Percentiles rank a stretch among this genome's conserved stretches.
These are phyloP conservation scores for Calonectria naviculata DNA, from an alignment of 2,329 filamentous ascomycete genomes.

Conservation along the genomic window DNA sequence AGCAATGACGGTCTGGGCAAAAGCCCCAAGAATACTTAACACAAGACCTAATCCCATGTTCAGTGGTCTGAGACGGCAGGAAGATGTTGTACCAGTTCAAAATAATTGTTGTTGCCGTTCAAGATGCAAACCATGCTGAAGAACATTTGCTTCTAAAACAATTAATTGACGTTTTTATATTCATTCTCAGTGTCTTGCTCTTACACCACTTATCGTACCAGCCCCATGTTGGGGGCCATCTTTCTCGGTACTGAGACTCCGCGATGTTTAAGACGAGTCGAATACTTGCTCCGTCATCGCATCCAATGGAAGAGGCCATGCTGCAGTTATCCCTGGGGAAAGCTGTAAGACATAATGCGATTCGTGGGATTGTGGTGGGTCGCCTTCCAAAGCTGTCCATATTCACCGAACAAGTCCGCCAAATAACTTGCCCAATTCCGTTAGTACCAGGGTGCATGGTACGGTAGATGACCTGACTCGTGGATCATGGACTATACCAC, in stretches of 20 bases:
- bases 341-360: neutral
- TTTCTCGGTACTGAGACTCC: neutral
- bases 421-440: neutral
- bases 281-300: neutral
- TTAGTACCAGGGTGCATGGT: neutral
- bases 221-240: neutral
- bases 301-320: neutral
- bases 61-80: neutral
- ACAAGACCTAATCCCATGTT: neutral
- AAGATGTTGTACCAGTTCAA: neutral
- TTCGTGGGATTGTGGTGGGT: neutral
- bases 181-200: neutral
- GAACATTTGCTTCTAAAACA: too few relatives aligned
- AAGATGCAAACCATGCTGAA: neutral
- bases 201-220: neutral
- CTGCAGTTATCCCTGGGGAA: neutral
- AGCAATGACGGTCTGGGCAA: neutral
- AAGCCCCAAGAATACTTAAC: neutral
- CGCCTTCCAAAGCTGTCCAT: neutral
- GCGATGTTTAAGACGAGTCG: neutral
- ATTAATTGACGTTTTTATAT: neutral
- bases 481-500: neutral
- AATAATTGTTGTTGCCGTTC: neutral
- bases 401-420: constrained; percentile 17
- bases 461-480: neutral